Evolutionary conservation across 2,329 filamentous ascomycete genomes (phyloP), one percentile per base, ranked within the genome.

Genomic region (Neopestalotiopsis clavispora): DNA sequence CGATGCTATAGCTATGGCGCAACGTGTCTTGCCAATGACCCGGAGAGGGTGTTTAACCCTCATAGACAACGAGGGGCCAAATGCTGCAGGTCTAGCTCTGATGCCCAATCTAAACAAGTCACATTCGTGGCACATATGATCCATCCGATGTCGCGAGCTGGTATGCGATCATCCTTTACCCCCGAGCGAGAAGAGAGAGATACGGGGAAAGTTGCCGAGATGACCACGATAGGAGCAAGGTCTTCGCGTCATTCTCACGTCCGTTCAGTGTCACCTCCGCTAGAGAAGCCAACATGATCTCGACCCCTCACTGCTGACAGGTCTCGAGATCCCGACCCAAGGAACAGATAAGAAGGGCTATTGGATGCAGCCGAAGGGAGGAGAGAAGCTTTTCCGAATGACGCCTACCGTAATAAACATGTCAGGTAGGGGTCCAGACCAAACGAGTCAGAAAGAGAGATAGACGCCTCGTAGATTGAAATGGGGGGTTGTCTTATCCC

Each of bases 21-120:
- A 62, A 62, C 28, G 34, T 34, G 32, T 40, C 34, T 40, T 62
- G 32, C 32, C 34, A 34, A 40, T 62, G 32, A 20, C 59, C n/a
- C 59, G 45, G n/a, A 10, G n/a, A 62, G 59, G 34, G 34, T 34
- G 59, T 34, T 40, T 38, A 34, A 34, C 28, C 23, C 14, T 34
- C 28, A 14, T 62, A 62, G 32, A 62, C n/a, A 20, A 13, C 59
- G 59, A 62, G 32, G 32, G 30, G 34, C 59, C n/a, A 20, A 40
- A 34, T 62, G 32, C 14, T 38, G 30, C 59, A 62, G 59, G 59
- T 40, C 34, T 62, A n/a, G 59, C 13, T 62, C 59, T 62, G 30
- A 20, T 40, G 34, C 30, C 30, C 32, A 40, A 40, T 20, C 59
- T 40, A 23, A 40, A 40, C 32, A 34, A 38, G 30, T 34, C 30